Conservation (phyloP, 768 basidiomycete species). For the Boletellus ananiceps region DNA sequence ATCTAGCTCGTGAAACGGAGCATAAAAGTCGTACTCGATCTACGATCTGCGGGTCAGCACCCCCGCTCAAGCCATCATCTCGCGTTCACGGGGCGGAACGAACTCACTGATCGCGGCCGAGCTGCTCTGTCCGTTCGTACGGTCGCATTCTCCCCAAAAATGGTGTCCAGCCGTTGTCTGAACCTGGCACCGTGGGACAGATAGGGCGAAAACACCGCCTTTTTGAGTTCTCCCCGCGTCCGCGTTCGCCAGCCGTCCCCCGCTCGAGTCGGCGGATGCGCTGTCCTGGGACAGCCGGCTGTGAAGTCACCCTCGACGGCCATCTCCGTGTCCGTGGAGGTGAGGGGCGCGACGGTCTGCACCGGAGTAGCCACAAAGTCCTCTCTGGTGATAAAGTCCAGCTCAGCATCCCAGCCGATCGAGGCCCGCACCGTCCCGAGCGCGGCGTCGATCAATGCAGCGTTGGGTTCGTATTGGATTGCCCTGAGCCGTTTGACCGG, state of each 20-base stretch:
- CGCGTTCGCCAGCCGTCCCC: not conserved
- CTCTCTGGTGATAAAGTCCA: slow-evolving; percentile 5
- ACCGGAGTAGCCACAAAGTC: not conserved
- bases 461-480: slow-evolving; percentile 19
- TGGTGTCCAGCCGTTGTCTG: slow-evolving; percentile 13
- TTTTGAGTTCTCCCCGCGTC: not conserved
- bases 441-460: slow-evolving; percentile 16
- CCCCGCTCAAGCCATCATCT: too few relatives aligned
- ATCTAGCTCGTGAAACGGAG: slow-evolving; percentile 4
- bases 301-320: not conserved
- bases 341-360: not conserved
- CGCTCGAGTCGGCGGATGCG: too few relatives aligned
- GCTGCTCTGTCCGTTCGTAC: slow-evolving; percentile 23
- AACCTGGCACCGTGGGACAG: slow-evolving; percentile 19
- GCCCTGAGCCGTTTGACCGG: slow-evolving; percentile 16
- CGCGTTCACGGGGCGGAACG: too few relatives aligned
- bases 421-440: slow-evolving; percentile 23
- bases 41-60: not conserved
- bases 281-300: not conserved
- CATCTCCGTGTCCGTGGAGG: not conserved
- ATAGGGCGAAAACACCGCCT: slow-evolving; percentile 8
- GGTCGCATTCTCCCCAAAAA: slow-evolving; percentile 17
- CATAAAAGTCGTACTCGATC: slow-evolving; percentile 6
- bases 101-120: slow-evolving; percentile 20
- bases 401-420: slow-evolving; percentile 15